These are phyloP conservation scores for Hordeum marinum DNA, from an alignment of 176 grass and related monocot genomes.

Conservation along the genomic window DNA sequence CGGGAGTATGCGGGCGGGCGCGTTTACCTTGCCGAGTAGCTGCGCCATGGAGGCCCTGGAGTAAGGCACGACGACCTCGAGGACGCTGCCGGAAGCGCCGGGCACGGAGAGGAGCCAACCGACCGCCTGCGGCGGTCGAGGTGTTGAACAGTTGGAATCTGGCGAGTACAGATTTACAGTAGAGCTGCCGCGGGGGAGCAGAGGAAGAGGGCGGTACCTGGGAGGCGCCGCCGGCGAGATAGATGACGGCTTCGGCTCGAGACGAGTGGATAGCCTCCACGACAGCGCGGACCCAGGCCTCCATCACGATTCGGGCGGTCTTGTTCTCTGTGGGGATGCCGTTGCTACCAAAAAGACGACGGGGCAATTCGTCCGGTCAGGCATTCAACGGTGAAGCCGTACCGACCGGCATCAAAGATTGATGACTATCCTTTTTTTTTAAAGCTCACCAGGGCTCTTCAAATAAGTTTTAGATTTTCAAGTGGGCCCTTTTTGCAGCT, in stretches of 20 bases:
- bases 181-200: neutral
- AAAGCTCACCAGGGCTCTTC: no score
- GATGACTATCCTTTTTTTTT: no score
- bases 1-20: neutral
- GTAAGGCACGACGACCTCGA: slow-evolving; percentile 91
- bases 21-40: slow-evolving; percentile 73
- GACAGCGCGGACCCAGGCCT: slow-evolving; percentile 58
- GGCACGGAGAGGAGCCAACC: slow-evolving; percentile 86
- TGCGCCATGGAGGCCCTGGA: slow-evolving; percentile 73
- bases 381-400: no score
- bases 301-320: slow-evolving; percentile 26
- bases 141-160: neutral
- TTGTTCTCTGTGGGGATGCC: no score
- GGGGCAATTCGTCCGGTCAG: no score
- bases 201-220: slow-evolving; percentile 36
- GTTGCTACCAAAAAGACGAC: no score
- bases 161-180: neutral
- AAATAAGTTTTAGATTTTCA: no score
- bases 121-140: slow-evolving; percentile 46
- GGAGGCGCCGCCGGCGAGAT: slow-evolving; percentile 91
- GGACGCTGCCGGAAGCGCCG: slow-evolving; percentile 70
- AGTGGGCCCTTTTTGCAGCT: no score
- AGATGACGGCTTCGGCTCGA: slow-evolving; percentile 66
- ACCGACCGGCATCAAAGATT: no score
- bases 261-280: slow-evolving; percentile 80